Base-by-base conservation (phyloP, 257 asterid species). In the Hygrophila difformis region DNA sequence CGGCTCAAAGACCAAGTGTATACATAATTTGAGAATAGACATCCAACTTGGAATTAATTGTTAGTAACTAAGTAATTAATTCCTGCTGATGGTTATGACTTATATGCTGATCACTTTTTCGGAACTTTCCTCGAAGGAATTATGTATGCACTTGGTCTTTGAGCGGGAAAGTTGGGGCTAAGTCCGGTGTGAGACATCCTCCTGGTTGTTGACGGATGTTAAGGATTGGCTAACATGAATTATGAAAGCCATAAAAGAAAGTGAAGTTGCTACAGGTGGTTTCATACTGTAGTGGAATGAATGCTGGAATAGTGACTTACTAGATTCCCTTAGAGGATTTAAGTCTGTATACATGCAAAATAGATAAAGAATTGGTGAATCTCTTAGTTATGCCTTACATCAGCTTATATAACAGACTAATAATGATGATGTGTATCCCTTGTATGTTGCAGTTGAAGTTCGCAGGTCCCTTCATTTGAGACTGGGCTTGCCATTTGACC, bases 401-500 rank as follows among this genome's bases (percentile, higher is more conserved):
- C 47, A 46, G 49, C 23, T 55, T 50, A 26, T 44, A 49, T n/a
- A n/a, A n/a, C n/a, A n/a, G n/a, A n/a, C n/a, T 26, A 37, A 8
- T 61, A 21, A 12, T 39, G 44, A 20, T 18, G 40, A 36, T 31
- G 15, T 46, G 34, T 43, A 17, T 41, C 21, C 50, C 36, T 62
- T 55, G 34, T 45, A 19, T 57, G 54, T 64, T 67, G 62, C 92
- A 89, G 98, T 77, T 73, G 96, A 85, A 64, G 63, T 64, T 47
- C 82, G 96, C 59, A 89, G 53, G 74, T 65, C 87, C 62, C 82
- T 85, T 59, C 98, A 85, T 74, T 48, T 64, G 79, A 82, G 94
- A 67, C 82, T 89, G 44, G 98, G 96, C 39, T 63, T 89, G 61
- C 96, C 96, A 48, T 69, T 85, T 73, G 98, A 89, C 68, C 98